Conservation (phyloP, 768 basidiomycete species). For the Lentinula lateritia region DNA sequence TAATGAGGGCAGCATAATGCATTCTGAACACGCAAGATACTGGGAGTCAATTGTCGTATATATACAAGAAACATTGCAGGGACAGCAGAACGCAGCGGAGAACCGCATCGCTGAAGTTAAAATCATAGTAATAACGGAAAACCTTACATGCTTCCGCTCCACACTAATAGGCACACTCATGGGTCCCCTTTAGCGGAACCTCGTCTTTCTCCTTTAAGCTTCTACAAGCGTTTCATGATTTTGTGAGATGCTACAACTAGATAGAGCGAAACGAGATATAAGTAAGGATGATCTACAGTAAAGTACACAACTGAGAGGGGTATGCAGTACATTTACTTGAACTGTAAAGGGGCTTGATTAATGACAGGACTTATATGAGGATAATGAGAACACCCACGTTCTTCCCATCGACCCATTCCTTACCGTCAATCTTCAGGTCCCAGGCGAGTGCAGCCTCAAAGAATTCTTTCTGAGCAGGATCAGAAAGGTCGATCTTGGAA, state of each 20-base stretch:
- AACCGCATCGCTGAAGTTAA: not conserved
- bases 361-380: conserved; percentile 8
- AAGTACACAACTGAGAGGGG: not conserved
- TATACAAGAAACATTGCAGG: not conserved
- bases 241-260: not conserved
- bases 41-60: not conserved
- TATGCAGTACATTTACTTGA: conserved; percentile 24
- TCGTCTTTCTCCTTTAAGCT: too few relatives aligned
- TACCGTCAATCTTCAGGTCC: conserved; percentile 86
- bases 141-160: too few relatives aligned
- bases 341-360: conserved; percentile 13
- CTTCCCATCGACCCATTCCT: conserved; percentile 89
- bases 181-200: too few relatives aligned
- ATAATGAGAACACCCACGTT: conserved; percentile 51
- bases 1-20: not conserved
- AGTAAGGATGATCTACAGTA: not conserved
- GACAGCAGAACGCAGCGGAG: not conserved
- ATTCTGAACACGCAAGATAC: not conserved
- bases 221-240: too few relatives aligned
- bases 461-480: conserved; percentile 76
- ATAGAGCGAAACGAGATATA: not conserved
- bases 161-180: too few relatives aligned
- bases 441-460: conserved; percentile 92
- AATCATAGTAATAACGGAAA: not conserved
- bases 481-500: conserved; percentile 69